A percentile compares a stretch with the other conserved stretches of the same genome.
Evolutionary conservation across 257 asterid species (phyloP).

Genomic region (Petunia axillaris): DNA sequence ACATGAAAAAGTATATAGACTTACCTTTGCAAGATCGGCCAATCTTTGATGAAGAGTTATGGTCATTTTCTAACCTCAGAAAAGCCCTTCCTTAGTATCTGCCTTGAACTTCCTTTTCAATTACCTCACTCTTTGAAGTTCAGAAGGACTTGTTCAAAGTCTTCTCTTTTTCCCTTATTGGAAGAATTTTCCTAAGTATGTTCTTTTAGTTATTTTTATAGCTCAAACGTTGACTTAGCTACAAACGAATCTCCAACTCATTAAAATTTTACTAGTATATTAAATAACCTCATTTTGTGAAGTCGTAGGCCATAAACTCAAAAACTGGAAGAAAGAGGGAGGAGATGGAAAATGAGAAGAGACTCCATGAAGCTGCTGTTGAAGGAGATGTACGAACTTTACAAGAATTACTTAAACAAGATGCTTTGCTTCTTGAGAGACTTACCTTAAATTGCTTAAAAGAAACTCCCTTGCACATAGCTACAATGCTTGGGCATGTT

Average conservation of each 20-base stretch:
- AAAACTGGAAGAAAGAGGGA: not conserved
- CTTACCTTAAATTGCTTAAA: slow-evolving; percentile 15
- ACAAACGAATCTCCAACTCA: not conserved
- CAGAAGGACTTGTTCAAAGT: not conserved
- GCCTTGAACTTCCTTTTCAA: not conserved
- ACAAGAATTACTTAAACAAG: slow-evolving; percentile 31
- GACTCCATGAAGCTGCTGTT: slow-evolving; percentile 40
- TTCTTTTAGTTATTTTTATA: not conserved
- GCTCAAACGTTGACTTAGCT: not conserved
- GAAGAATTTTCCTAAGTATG: not conserved
- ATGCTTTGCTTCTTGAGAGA: slow-evolving; percentile 43
- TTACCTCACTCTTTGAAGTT: too few species aligned
- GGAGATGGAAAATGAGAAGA: slow-evolving; percentile 32
- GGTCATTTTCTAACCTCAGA: too few species aligned
- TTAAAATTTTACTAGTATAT: not conserved
- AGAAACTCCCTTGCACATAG: slow-evolving; percentile 53
- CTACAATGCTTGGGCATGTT: slow-evolving; percentile 41
- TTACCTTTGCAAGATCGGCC: too few species aligned
- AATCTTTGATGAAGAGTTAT: too few species aligned
- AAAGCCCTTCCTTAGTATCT: not conserved
- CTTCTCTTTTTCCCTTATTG: not conserved
- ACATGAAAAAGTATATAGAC: too few species aligned
- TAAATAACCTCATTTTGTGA: not conserved
- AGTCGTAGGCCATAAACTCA: not conserved
- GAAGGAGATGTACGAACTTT: slow-evolving; percentile 25